Evolutionary conservation across 78 protist species (phyloP), one percentile per base, ranked within the genome.

Genomic region (Protostelium mycophagum): DNA sequence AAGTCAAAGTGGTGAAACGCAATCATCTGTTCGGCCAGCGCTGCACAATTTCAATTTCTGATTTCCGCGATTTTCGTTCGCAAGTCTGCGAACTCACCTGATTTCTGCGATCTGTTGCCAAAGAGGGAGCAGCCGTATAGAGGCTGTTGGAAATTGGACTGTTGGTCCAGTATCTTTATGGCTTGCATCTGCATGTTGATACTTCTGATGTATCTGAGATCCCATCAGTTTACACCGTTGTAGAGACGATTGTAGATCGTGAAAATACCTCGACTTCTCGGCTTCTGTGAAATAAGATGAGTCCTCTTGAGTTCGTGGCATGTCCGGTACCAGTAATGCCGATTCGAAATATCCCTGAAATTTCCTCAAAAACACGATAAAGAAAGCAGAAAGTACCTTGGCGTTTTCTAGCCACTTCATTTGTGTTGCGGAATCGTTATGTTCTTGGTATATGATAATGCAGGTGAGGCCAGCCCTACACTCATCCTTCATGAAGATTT

Each of bases 381-480:
- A n/a, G n/a, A n/a, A n/a, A n/a, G n/a, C n/a, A 5, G 73, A 16
- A 51, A 5, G 5, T 16, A 51, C 73, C 73, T 51, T 51, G 73
- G 73, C 73, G 31, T 51, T 51, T 16, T 51, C 73, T 51, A 51
- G 73, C 73, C 73, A 51, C 73, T 51, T 51, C 31, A 51, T 51
- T 16, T 51, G 73, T 5, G 5, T 51, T 0, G 90, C 28, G 73
- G 38, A 34, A 1, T 89, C 93, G 16, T 88, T 36, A 36, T 86
- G 28, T 28, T 85, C 36, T 31, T 89, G 29, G 39, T 88, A 91
- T 63, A 94, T 86, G 35, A 89, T 87, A 39, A 94, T 39, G 83
- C 88, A 87, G 0, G 96, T 94, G 35, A 91, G 63, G 87, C 90
- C 96, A 10, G 96, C 96, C 36, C 96, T 63, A 29, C 88, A 83